These are phyloP conservation scores for Capsella rubella DNA, from an alignment of 441 rosid genomes.

Conservation along the genomic window DNA sequence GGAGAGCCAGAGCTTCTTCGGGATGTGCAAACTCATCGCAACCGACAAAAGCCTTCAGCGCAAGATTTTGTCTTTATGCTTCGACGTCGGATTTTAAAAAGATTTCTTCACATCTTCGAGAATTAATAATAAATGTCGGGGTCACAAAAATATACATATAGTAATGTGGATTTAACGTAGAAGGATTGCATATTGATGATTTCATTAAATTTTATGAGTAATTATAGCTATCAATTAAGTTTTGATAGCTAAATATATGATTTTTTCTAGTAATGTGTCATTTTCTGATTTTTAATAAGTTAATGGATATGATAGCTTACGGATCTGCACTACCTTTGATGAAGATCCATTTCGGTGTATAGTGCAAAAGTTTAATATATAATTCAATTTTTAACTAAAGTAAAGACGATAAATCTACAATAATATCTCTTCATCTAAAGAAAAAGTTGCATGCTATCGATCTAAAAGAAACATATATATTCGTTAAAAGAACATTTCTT, in stretches of 20 bases:
- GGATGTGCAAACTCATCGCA: constrained; percentile 43
- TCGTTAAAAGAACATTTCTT: constrained; percentile 34
- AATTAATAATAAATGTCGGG: constrained; percentile 25
- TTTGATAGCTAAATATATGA: constrained; percentile 8
- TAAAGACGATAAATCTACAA: constrained; percentile 36
- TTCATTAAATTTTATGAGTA: not conserved
- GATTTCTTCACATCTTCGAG: constrained; percentile 1
- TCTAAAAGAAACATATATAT: constrained; percentile 29
- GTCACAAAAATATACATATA: not conserved
- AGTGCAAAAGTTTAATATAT: constrained; percentile 42
- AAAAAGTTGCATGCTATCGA: constrained; percentile 40
- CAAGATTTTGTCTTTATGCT: constrained; percentile 43
- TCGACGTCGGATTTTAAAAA: not conserved
- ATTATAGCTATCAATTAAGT: constrained; percentile 9
- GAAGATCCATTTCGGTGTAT: constrained; percentile 42
- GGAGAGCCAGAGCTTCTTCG: constrained; percentile 42
- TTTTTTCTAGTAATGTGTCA: constrained; percentile 25
- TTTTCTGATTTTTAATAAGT: constrained; percentile 39
- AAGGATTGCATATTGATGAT: constrained; percentile 27
- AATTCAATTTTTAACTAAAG: constrained; percentile 31
- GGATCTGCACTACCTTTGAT: constrained; percentile 49
- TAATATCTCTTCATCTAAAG: constrained; percentile 38
- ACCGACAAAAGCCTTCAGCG: constrained; percentile 39
- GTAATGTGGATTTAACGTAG: constrained; percentile 37
- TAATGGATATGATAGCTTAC: constrained; percentile 36